Base-by-base conservation (phyloP, 108 stramenopile species). In the Poteriospumella lacustris region DNA sequence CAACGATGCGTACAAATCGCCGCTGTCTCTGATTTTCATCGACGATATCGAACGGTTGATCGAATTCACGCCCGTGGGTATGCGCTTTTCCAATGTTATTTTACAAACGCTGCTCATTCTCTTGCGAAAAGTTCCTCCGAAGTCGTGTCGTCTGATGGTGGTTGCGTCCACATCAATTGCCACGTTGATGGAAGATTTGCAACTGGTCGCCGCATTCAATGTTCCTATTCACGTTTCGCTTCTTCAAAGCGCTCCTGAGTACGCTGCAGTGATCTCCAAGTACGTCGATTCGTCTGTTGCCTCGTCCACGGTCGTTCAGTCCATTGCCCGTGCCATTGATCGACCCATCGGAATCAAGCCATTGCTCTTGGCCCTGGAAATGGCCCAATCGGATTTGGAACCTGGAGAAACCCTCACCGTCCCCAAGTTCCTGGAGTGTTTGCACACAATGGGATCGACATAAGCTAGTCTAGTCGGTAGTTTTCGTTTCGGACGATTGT, bases 21-120 rank as follows among this genome's bases (percentile, higher is more conserved):
- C 95, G 1, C 83, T 96, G 60, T 95, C 94, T 2, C 83, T 99
- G 33, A 96, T 99, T 75, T 86, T 97, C 52, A 87, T 99, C 64
- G 98, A 99, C 80, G 96, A 99, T 84, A 88, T 99, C 79, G 98
- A 99, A 82, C 89, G 98, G 31, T 82, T 99, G 59, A 97, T 99
- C 81, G 98, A 99, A 64, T 99, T 96, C 82, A 92, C 92, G 2
- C 90, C 91, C 26, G 94, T 97, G 44, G 98, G 98, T 39, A 95
- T 94, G 0, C 91, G 96, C 28, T 97, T 99, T 79, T 91, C 89
- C 68, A 99, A 99, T 86, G 84, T 90, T 9, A 96, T 97, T 36
- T 86, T 99, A 34, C 98, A 99, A 84, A 95, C 97, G 0, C 86
- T 99, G 19, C 84, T 99, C 47, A 92, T 99, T 5, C 80, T 99